Evolutionary conservation across 2,329 filamentous ascomycete genomes (phyloP), one percentile per base, ranked within the genome.

Genomic region (Podosphaera xanthii): DNA sequence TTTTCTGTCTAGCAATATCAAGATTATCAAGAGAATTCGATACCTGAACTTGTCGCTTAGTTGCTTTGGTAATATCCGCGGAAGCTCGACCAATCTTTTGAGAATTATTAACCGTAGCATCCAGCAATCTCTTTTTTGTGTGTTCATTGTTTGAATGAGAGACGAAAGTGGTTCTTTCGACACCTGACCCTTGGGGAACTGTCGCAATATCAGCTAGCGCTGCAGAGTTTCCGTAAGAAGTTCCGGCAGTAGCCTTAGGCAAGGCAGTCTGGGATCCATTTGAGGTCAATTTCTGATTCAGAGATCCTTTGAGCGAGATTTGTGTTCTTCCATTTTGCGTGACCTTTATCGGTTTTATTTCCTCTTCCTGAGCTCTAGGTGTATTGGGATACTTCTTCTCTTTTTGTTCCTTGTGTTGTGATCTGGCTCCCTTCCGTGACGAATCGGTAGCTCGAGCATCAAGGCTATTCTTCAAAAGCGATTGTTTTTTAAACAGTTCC

Each of bases 401-500:
- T 58, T 60, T 65, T 12, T 63, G 63, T 14, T 52, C 64, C 63
- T 68, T 65, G 48, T 64, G 62, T 40, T 64, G 63, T 50, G 60
- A 38, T 44, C 66, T 66, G 50, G 59, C 59, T 34, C 59, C 59
- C 59, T 65, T 66, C 33, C 62, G 61, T 30, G 62, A 58, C 38
- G 63, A 57, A 57, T 63, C 63, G 38, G 57, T 49, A 48, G 33
- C 50, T 53, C 56, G 60, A 50, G 42, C 42, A 59, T 69, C 63
- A 55, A 64, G 61, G 54, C 63, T 62, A 50, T 57, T 60, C 60
- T 64, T 62, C 12, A 61, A 64, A 35, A 61, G 68, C 64, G 64
- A 67, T 67, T 70, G 70, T 59, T 70, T 71, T 62, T 72, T 73
- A 38, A 75, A 64, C 14, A 67, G 68, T 61, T 77, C 73, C 42